Evolutionary conservation across 2,329 filamentous ascomycete genomes (phyloP), one percentile per base, ranked within the genome.

Genomic region (Penicillium sp.): DNA sequence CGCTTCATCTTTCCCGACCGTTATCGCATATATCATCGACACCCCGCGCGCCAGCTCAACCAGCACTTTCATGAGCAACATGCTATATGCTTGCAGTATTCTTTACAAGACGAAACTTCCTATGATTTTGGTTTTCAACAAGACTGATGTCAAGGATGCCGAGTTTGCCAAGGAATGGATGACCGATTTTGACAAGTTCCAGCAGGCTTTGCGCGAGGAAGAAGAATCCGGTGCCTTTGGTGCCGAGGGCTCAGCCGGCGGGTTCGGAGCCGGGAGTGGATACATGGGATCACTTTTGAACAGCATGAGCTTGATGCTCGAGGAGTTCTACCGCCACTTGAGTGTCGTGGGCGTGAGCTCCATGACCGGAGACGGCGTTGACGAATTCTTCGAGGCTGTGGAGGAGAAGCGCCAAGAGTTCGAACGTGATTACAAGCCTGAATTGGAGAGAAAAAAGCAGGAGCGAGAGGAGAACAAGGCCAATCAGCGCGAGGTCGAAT

Each of bases 51-150:
- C 92, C 13, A 85, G 88, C 33, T 95, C 90, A 36, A 97, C 94
- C 0, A 92, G 88, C 58, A 99, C 94, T 0, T 99, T 99, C 75
- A 99, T 99, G 94, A 95, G 89, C 71, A 99, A 99, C 76, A 99
- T 99, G 94, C 85, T 99, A 41, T 99, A 99, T 73, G 94, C 94
- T 21, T 97, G 94, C 80, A 95, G 89, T 54, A 99, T 99, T 59
- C 83, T 99, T 15, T 99, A 99, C 83, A 97, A 97, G 79, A 97
- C 93, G 2, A 96, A 95, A 71, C 80, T 99, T 0, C 94, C 94
- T 23, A 99, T 99, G 94, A 95, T 99, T 49, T 78, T 99, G 7
- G 94, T 99, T 10, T 97, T 99, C 81, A 99, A 99, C 80, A 99
- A 99, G 78, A 96, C 92, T 0, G 94, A 99, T 66, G 90, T 95